Conservation (phyloP, 768 basidiomycete species). For the Mycena capillaripes region DNA sequence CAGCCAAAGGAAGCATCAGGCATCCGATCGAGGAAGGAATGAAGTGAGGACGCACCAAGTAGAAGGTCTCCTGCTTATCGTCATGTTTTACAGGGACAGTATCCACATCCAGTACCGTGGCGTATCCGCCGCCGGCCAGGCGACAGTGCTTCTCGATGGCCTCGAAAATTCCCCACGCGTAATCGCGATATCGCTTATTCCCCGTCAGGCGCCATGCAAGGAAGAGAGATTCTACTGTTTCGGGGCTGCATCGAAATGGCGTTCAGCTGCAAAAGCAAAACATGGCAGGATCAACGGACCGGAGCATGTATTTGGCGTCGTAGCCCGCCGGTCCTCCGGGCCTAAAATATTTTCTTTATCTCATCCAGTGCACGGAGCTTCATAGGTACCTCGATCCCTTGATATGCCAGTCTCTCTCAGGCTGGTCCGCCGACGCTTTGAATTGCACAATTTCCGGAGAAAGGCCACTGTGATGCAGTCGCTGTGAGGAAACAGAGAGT, state of each 20-base stretch:
- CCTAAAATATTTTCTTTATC: slow-evolving; percentile 2
- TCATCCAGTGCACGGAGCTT: background rate
- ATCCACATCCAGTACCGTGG: slow-evolving; percentile 78
- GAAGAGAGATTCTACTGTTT: slow-evolving; percentile 85
- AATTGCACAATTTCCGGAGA: slow-evolving; percentile 69
- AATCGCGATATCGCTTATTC: slow-evolving; percentile 72
- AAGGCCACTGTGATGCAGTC: slow-evolving; percentile 60
- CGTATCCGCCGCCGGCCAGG: slow-evolving; percentile 73
- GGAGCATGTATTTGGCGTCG: slow-evolving; percentile 43
- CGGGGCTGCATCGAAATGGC: slow-evolving; percentile 60
- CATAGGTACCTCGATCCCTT: slow-evolving; percentile 63
- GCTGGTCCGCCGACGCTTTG: slow-evolving; percentile 52
- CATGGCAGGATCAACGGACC: slow-evolving; percentile 25
- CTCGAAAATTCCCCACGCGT: slow-evolving; percentile 80
- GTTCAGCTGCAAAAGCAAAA: background rate
- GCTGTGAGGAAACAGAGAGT: background rate
- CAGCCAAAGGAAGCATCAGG: background rate
- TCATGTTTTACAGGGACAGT: slow-evolving; percentile 65
- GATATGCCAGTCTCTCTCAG: slow-evolving; percentile 77
- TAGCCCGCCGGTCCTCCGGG: slow-evolving; percentile 39
- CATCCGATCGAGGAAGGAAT: background rate
- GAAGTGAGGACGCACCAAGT: slow-evolving; percentile 62
- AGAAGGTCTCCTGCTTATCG: slow-evolving; percentile 88
- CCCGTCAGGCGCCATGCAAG: slow-evolving; percentile 81
- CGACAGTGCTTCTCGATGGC: slow-evolving; percentile 78